Evolutionary conservation across 2,329 filamentous ascomycete genomes (phyloP).

Genomic region (Aspergillus versicolor): DNA sequence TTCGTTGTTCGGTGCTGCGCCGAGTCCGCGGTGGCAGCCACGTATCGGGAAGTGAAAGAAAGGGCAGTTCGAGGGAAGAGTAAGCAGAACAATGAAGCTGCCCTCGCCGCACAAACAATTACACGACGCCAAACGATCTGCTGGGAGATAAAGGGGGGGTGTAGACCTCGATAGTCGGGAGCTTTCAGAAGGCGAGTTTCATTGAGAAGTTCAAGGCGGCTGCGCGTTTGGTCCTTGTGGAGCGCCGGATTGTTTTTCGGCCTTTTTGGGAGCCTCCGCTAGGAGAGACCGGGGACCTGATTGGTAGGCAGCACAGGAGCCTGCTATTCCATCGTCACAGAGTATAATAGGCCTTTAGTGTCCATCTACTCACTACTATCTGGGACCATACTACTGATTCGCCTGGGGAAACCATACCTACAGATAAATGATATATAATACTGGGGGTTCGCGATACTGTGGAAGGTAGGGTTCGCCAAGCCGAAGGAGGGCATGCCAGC

Average conservation of each 20-base stretch:
- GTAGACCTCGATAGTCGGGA: not conserved
- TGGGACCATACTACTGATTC: too few species aligned
- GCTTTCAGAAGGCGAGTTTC: constrained; percentile 12
- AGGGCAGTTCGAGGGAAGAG: not conserved
- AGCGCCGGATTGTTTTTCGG: constrained; percentile 8
- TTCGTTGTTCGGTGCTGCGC: constrained; percentile 16
- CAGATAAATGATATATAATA: too few species aligned
- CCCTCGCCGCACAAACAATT: not conserved
- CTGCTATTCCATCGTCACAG: too few species aligned
- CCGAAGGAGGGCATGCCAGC: too few species aligned
- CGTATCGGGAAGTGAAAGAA: constrained; percentile 1
- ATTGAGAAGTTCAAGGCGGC: not conserved
- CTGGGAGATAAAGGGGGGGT: not conserved
- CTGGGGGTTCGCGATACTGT: too few species aligned
- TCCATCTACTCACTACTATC: too few species aligned
- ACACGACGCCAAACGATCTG: not conserved
- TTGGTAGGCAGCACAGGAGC: too few species aligned
- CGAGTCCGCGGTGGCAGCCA: constrained; percentile 21
- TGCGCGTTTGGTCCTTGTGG: constrained; percentile 15
- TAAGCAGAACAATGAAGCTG: not conserved
- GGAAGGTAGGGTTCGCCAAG: too few species aligned
- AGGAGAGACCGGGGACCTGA: too few species aligned
- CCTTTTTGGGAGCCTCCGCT: too few species aligned
- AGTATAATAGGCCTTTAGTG: too few species aligned
- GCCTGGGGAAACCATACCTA: too few species aligned